Evolutionary conservation across 148 eudicot species (phyloP).

Genomic region (Gaultheria prostrata): DNA sequence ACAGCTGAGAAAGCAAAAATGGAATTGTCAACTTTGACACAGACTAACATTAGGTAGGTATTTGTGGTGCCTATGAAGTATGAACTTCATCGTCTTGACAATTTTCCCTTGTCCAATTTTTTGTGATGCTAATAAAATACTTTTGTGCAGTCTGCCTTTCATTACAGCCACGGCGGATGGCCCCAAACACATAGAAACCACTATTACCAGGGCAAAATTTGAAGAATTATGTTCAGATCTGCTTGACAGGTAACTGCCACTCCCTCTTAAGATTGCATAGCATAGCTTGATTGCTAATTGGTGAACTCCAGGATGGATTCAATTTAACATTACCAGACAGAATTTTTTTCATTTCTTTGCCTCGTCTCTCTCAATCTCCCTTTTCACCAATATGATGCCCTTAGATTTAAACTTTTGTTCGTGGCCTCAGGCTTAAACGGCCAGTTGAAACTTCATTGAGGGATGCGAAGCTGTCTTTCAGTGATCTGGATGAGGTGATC

Average conservation of each 20-base stretch:
- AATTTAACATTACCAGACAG: neutral
- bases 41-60: constrained; percentile 93
- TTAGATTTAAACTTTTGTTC: neutral
- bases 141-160: constrained; percentile 69
- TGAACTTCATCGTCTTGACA: neutral
- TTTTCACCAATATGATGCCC: neutral
- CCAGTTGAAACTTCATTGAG: constrained; percentile 86
- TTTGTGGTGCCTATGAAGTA: neutral
- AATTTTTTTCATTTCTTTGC: neutral
- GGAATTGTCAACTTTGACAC: constrained; percentile 92
- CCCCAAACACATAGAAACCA: constrained; percentile 93
- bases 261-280: neutral
- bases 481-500: constrained; percentile 87
- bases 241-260: constrained; percentile 64
- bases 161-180: constrained; percentile 98
- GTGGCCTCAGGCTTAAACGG: constrained; percentile 54
- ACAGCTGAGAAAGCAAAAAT: constrained; percentile 98
- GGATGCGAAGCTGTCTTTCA: constrained; percentile 88
- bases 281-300: neutral
- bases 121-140: neutral
- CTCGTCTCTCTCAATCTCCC: neutral
- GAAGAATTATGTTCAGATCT: constrained; percentile 94
- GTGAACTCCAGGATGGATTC: neutral
- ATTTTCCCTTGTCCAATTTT: neutral
- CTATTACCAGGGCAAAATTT: constrained; percentile 90